A percentile compares a stretch with the other conserved stretches of the same genome.
Evolutionary conservation across 805 yeast species (phyloP).

Genomic region (Pichia deserticola): DNA sequence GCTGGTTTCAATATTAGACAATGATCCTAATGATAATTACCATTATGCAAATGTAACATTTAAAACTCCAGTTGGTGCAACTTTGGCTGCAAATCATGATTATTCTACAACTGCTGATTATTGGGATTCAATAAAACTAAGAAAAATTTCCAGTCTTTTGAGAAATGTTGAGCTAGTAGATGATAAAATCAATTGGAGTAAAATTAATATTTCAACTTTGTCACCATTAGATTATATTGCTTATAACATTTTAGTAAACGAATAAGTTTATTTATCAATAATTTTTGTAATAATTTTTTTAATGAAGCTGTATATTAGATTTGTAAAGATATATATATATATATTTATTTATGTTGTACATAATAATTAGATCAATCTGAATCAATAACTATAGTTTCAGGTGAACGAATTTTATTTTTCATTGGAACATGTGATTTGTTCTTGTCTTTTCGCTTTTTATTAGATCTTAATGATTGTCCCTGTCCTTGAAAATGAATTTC

Average conservation of each 20-base stretch:
- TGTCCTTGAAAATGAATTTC: conserved; percentile 44
- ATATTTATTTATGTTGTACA: neutral
- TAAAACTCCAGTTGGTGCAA: conserved; percentile 22
- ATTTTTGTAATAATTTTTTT: neutral
- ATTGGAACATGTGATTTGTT: conserved; percentile 43
- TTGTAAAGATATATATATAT: too few species aligned
- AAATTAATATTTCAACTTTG: neutral
- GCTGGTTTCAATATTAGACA: conserved; percentile 10
- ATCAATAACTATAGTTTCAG: conserved; percentile 78
- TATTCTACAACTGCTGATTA: conserved; percentile 33
- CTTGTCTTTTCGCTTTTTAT: conserved; percentile 53
- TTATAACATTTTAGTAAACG: neutral
- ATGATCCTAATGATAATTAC: conserved; percentile 22
- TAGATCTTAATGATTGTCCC: conserved; percentile 63
- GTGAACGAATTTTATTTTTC: conserved; percentile 59
- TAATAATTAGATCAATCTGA: conserved; percentile 20
- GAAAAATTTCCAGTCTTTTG: conserved; percentile 41
- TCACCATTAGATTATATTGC: conserved; percentile 5
- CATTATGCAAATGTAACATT: conserved; percentile 34
- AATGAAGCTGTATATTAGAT: too few species aligned
- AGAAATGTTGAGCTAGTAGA: conserved; percentile 23
- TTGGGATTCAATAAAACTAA: conserved; percentile 40
- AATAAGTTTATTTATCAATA: neutral
- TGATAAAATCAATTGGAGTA: neutral
- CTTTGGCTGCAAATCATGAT: conserved; percentile 34